Base-by-base conservation (phyloP, 2,329 filamentous ascomycete species). In the Didymosphaeria variabile region DNA sequence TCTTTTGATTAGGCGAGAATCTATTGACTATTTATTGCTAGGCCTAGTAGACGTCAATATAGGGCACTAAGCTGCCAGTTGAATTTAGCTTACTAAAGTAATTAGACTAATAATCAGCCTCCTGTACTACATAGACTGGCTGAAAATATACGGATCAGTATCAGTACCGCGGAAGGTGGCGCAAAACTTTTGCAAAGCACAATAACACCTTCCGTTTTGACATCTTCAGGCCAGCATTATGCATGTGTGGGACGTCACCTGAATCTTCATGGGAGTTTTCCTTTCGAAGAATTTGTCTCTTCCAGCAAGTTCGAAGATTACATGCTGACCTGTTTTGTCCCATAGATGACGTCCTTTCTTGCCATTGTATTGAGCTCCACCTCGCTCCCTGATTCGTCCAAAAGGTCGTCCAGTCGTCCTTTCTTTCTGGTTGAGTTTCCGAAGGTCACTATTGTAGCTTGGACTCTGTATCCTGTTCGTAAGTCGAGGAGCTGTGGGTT, bases 321-420 rank as follows among this genome's bases (percentile, higher is more conserved):
- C 31, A 70, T 66, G 26, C 66, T 70, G 32, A 70, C 57, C 23
- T 64, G 56, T 7, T 60, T 61, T 23, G 66, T 70, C 56, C 67
- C 66, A 55, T 70, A 70, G 26, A 70, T 68, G 44, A 68, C 67
- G 55, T 70, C 64, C 29, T 68, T 70, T 36, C 66, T 65, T 15
- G 40, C 23, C 19, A 70, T 34, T 17, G 54, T 59, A 32, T 70
- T 70, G 29, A 70, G 60, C 59, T 70, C 67, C 23, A 70, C 66
- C 52, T 70, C 67, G 50, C 67, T 70, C 19, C 67, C 67, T 10
- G 67, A 68, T 21, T 70, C 66, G 5, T 65, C 67, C 5, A 62
- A 52, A 9, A 51, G 59, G 8, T n/a, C 58, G 62, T 26, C 55
- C 58, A 36, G 50, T 59, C 26, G 56, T 54, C 38, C 63, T 65